Conservation (phyloP, 306 rosid species). For the Cicer bijugum region DNA sequence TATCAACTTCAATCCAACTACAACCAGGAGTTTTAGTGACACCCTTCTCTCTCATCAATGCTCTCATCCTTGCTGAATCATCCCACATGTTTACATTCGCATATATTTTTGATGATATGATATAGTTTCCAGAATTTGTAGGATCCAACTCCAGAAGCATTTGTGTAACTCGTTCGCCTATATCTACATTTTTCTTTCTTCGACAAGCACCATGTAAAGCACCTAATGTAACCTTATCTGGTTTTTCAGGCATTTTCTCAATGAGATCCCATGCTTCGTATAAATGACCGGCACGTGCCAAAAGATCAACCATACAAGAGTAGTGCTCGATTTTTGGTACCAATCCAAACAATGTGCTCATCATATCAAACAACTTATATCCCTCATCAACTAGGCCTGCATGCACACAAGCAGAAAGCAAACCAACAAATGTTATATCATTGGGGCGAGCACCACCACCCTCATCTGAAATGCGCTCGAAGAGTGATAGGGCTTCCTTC, state of each 20-base stretch:
- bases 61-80: slow-evolving; percentile 89
- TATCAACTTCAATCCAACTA: slow-evolving; percentile 84
- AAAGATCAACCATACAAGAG: slow-evolving; percentile 92
- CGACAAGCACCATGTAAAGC: slow-evolving; percentile 88
- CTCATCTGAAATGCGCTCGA: slow-evolving; percentile 68
- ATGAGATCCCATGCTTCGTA: slow-evolving; percentile 85
- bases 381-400: slow-evolving; percentile 80
- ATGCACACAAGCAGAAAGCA: slow-evolving; percentile 96
- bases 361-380: slow-evolving; percentile 65
- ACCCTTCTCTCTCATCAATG: slow-evolving; percentile 83
- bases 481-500: slow-evolving; percentile 68
- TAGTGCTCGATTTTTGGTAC: slow-evolving; percentile 90
- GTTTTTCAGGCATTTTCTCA: slow-evolving; percentile 84
- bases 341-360: slow-evolving; percentile 70
- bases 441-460: slow-evolving; percentile 66
- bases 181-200: slow-evolving; percentile 64
- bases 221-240: slow-evolving; percentile 81
- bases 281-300: slow-evolving; percentile 83
- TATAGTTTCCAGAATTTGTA: slow-evolving; percentile 82
- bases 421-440: slow-evolving; percentile 84
- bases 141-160: slow-evolving; percentile 86
- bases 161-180: slow-evolving; percentile 68
- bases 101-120: slow-evolving; percentile 81
- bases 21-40: slow-evolving; percentile 91
- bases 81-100: slow-evolving; percentile 74